phyloP scores from a whole-genome alignment of 1,139 yeast genomes.

The Kazachstania sp. region DNA sequence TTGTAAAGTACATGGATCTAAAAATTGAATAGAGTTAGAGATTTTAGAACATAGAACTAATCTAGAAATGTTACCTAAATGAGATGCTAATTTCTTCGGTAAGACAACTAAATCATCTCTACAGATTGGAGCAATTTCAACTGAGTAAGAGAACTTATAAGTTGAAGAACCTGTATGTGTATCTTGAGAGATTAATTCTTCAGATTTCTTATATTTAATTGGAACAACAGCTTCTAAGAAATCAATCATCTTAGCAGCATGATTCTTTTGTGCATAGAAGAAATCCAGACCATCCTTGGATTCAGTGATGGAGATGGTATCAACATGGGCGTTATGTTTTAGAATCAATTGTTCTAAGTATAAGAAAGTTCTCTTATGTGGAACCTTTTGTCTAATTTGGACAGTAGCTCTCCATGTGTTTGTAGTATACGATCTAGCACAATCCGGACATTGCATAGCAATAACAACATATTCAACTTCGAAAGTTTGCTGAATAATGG shows the following conservation, averaged over 20 bases:
- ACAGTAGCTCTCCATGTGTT: conserved; percentile 98
- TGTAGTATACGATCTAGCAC: conserved; percentile 93
- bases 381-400: conserved; percentile 94
- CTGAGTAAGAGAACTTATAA: conserved; percentile 85
- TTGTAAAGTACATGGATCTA: conserved; percentile 78
- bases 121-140: conserved; percentile 95
- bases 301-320: conserved; percentile 88
- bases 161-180: conserved; percentile 83
- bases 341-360: conserved; percentile 90
- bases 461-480: conserved; percentile 91
- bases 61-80: conserved; percentile 76
- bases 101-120: conserved; percentile 90
- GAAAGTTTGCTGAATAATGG: conserved; percentile 89
- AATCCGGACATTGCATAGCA: conserved; percentile 97
- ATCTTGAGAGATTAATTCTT: conserved; percentile 85
- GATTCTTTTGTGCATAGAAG: conserved; percentile 79
- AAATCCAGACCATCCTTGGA: conserved; percentile 92
- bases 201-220: conserved; percentile 74
- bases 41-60: conserved; percentile 79
- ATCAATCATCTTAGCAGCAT: conserved; percentile 90
- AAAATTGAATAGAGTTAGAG: conserved; percentile 71
- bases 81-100: conserved; percentile 76
- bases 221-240: conserved; percentile 84
- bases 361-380: conserved; percentile 92
- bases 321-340: conserved; percentile 89